Base-by-base conservation (phyloP, 371 early-diverging fungal genomes). In the Rhizopus delemar region DNA sequence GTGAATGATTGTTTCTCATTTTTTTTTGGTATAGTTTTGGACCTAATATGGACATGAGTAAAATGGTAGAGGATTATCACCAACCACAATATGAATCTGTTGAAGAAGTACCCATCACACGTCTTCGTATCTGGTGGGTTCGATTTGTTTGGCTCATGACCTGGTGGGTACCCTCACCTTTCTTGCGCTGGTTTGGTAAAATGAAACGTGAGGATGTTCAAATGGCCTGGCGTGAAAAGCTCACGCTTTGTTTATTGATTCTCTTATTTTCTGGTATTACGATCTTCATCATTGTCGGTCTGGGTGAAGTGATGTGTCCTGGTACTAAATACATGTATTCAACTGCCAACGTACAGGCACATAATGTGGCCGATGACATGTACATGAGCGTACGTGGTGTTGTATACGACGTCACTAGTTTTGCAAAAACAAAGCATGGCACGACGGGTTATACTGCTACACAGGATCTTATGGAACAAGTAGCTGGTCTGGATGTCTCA, bases 181-280 rank as follows among this genome's bases (percentile, higher is more conserved):
- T 81, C 46, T 68, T 93, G 15, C 50, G 57, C 0, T 48, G 70
- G 48, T 67, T 78, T 41, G 91, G 89, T 59, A 80, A 83, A 53
- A 91, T 92, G 85, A 80, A 83, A 59, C 86, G 84, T n/a, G 70
- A 71, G 22, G 95, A 96, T 69, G 84, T 92, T 49, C 88, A 87
- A 53, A 86, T 93, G 78, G 95, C 97, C 4, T 96, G 97, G 97
- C 85, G 95, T 51, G 97, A 96, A 71, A 95, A 97, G 72, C 84
- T 96, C 1, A 86, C 95, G 2, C 81, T 97, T 11, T 94, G 93
- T 63, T 72, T 91, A 56, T 59, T 96, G 35, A 94, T 97, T 64
- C 71, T 85, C 46, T 67, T 92, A 46, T 65, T 91, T 69, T 92
- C 90, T 60, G 77, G 77, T 12, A 53, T 85, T 36, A 82, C 90